Conservation (phyloP, 768 basidiomycete species). For the Mycena galopus region DNA sequence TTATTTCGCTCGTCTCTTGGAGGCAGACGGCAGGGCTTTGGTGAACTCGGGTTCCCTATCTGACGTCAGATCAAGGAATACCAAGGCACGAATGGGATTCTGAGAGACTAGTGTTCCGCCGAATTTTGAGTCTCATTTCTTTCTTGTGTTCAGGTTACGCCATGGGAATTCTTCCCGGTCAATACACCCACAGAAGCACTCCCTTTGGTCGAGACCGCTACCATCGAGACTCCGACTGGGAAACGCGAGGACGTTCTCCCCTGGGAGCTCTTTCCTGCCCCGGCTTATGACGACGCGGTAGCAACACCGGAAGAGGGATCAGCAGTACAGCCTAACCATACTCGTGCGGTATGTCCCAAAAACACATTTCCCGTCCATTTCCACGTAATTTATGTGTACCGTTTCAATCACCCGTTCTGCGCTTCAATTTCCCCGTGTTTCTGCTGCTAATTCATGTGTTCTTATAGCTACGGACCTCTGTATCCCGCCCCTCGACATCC, state of each 20-base stretch:
- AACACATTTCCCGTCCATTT: conserved; percentile 1
- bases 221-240: conserved; percentile 35
- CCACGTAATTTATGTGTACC: conserved; percentile 5
- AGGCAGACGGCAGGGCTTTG: too few species aligned
- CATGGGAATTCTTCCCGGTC: conserved; percentile 48
- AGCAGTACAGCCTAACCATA: conserved; percentile 29
- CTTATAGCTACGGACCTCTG: conserved; percentile 20
- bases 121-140: not conserved
- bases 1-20: too few species aligned
- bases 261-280: conserved; percentile 53
- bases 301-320: conserved; percentile 32
- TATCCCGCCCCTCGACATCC: conserved; percentile 24
- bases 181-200: conserved; percentile 19
- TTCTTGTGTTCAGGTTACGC: conserved; percentile 16
- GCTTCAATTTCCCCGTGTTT: not conserved
- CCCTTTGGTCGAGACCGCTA: conserved; percentile 5
- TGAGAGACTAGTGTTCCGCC: too few species aligned
- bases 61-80: too few species aligned
- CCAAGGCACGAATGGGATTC: too few species aligned
- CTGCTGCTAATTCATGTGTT: conserved; percentile 14
- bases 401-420: not conserved
- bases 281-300: conserved; percentile 20
- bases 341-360: conserved; percentile 25
- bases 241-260: conserved; percentile 49
- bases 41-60: too few species aligned